These are phyloP conservation scores for Phanerochaete carnosa DNA, from an alignment of 768 basidiomycete species.

Conservation along the genomic window DNA sequence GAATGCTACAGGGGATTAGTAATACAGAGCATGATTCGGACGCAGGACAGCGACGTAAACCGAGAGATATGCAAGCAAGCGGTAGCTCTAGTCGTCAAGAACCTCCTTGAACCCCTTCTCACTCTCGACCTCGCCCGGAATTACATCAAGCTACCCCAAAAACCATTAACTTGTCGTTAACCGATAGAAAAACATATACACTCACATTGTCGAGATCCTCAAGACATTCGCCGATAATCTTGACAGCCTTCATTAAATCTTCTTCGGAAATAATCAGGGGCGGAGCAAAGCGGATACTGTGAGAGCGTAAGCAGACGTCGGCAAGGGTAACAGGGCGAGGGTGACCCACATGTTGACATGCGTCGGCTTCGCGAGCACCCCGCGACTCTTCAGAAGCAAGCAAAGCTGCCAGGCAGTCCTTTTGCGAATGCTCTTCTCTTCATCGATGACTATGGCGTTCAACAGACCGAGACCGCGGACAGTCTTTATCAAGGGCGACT, in stretches of 20 bases:
- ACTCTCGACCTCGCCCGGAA: constrained; percentile 62
- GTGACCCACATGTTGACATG: constrained; percentile 84
- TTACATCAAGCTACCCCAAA: constrained; percentile 44
- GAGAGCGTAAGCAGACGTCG: constrained; percentile 1
- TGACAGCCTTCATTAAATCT: constrained; percentile 72
- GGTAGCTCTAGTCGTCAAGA: constrained; percentile 14
- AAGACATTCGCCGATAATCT: constrained; percentile 73
- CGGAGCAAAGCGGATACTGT: constrained; percentile 92
- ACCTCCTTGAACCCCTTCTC: constrained; percentile 54
- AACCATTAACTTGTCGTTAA: background rate
- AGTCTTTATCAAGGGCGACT: constrained; percentile 66
- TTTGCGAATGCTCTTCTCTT: constrained; percentile 69
- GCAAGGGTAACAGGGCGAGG: background rate
- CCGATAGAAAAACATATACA: constrained; percentile 2
- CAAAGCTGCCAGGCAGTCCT: constrained; percentile 96
- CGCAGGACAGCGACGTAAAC: background rate
- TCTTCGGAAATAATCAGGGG: constrained; percentile 92
- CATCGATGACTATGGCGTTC: constrained; percentile 93
- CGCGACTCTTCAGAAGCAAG: constrained; percentile 84
- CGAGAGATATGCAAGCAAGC: background rate
- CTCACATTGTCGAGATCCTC: constrained; percentile 76
- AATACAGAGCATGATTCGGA: background rate
- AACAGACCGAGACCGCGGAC: constrained; percentile 88
- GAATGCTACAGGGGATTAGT: constrained; percentile 1
- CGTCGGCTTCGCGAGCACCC: constrained; percentile 94